Percentiles rank a stretch among this genome's conserved stretches.
Conservation (phyloP, 352 stramenopile species). For the Globisporangium spiculum region DNA sequence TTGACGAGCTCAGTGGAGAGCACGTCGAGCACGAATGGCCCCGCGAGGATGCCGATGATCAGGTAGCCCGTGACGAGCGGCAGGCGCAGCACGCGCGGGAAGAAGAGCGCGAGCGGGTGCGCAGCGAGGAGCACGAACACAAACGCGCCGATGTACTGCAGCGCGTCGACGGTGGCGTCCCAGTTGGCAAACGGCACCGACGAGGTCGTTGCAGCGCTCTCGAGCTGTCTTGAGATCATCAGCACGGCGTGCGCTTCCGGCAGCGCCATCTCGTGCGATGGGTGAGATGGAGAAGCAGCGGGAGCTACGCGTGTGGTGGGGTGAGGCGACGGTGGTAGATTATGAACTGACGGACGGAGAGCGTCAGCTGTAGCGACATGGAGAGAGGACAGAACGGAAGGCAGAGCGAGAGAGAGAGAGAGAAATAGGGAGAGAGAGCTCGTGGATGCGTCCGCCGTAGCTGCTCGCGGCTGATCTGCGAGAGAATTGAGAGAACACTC, state of each 20-base stretch:
- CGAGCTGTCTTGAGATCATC: neutral
- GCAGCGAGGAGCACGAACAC: conserved; percentile 13
- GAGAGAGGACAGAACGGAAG: neutral
- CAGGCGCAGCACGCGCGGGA: conserved; percentile 40
- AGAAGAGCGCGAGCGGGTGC: conserved; percentile 59
- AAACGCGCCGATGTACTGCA: neutral
- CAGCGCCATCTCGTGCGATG: neutral
- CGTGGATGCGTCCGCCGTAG: neutral
- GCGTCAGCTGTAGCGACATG: neutral
- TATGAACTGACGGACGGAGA: neutral
- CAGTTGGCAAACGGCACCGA: neutral
- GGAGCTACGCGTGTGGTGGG: too few species aligned
- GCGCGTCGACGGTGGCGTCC: neutral
- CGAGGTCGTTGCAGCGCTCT: neutral
- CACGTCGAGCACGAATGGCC: conserved; percentile 42
- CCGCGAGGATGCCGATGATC: conserved; percentile 50
- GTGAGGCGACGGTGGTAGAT: neutral
- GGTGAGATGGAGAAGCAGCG: too few species aligned
- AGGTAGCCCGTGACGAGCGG: conserved; percentile 71
- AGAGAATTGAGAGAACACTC: neutral
- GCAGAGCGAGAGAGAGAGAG: too few species aligned
- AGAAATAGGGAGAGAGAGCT: neutral
- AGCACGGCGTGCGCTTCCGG: neutral
- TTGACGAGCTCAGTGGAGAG: conserved; percentile 34
- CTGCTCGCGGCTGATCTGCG: neutral